Conservation (phyloP, 2,329 filamentous ascomycete genomes). For the Chrysosporium queenslandicum region DNA sequence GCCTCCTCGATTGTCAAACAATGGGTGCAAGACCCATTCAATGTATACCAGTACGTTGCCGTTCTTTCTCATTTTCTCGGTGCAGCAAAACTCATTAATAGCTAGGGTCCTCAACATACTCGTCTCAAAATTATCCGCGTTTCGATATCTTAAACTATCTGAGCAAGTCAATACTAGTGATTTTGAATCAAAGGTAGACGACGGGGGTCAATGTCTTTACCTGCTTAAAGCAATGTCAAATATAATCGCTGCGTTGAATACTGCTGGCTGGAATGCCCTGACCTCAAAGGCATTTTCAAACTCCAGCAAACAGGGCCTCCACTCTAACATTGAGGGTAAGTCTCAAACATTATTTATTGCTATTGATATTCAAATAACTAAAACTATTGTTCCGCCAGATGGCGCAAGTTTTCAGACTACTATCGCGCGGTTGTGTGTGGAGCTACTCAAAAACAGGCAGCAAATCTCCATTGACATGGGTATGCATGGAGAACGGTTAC, state of each 20-base stretch:
- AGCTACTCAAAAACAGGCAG: constrained; percentile 10
- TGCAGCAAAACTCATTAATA: constrained; percentile 12
- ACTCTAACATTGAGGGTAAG: constrained; percentile 48
- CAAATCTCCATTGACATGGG: constrained; percentile 18
- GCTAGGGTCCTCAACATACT: constrained; percentile 31
- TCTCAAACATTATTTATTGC: not conserved
- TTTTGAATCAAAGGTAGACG: constrained; percentile 48
- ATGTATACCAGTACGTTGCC: constrained; percentile 44
- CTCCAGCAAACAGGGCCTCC: constrained; percentile 35
- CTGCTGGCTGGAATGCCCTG: constrained; percentile 60
- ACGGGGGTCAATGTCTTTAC: constrained; percentile 68
- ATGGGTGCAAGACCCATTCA: constrained; percentile 60
- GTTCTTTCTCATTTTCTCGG: too few relatives aligned
- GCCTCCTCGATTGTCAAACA: constrained; percentile 65
- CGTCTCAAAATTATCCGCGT: constrained; percentile 27
- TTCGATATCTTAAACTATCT: constrained; percentile 22
- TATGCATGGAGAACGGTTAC: constrained; percentile 54
- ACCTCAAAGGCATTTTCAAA: constrained; percentile 51
- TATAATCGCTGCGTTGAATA: constrained; percentile 58
- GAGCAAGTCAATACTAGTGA: constrained; percentile 9
- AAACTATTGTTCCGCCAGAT: constrained; percentile 15
- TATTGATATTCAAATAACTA: not conserved
- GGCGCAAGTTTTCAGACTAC: constrained; percentile 20
- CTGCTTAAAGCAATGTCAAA: constrained; percentile 66
- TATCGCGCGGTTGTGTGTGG: constrained; percentile 14